Evolutionary conservation across 2,329 filamentous ascomycete genomes (phyloP), one percentile per base, ranked within the genome.

Genomic region (Monosporascus sp.): DNA sequence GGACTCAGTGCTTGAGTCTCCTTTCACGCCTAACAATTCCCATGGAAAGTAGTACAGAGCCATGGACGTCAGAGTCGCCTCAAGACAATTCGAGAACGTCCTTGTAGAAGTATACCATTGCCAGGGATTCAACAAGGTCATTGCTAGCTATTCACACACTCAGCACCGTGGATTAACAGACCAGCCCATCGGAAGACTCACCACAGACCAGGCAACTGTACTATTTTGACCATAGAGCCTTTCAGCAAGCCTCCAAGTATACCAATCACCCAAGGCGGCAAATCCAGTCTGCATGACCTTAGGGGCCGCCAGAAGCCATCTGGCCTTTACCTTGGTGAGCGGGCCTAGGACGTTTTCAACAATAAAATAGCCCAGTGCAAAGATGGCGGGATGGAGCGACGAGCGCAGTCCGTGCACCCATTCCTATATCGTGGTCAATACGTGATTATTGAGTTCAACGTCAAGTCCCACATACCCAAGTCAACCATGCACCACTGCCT

Each of bases 101-200:
- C 94, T 82, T 0, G 91, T 93, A 1, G 91, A 94, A 72, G 88
- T 94, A 71, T 94, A 97, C 89, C 90, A 97, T 69, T 97, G 90
- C 91, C 94, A 99, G 6, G 94, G 90, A 70, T 85, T 96, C 63
- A 85, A 75, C 44, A 88, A 70, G 3, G 84, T 85, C 71, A 94
- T 79, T 54, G 81, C 78, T 46, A 96, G 75, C 85, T 91, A 57
- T 24, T 47, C 44, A 39, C 53, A 49, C 31, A 25, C 46, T 63
- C 54, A 63, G 52, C 50, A 54, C 43, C 25, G 45, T n/a, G 35
- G 52, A 41, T 18, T 4, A 37, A 17, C 3, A 31, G 5, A 14
- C 9, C 6, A 49, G 35, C 15, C 25, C 18, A 41, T 25, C 37
- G 7, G 37, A 48, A 51, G 55, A 76, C 84, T 65, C 79, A 94